Percentiles rank a stretch among this genome's conserved stretches.
phyloP scores from a whole-genome alignment of 2,329 filamentous ascomycete species.

The Fusarium oligoseptatum region DNA sequence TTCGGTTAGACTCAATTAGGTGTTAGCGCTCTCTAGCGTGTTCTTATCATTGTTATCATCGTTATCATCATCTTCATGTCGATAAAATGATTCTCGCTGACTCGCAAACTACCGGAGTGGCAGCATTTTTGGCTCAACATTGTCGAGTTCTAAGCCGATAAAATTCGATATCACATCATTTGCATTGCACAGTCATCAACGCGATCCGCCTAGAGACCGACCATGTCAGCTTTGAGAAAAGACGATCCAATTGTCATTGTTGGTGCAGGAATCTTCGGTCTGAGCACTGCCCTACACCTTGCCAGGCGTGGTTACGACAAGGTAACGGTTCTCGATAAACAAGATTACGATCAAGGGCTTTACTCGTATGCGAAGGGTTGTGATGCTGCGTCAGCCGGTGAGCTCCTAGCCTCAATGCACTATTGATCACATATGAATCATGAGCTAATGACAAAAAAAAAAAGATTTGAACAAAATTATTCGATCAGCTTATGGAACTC shows the following conservation, averaged over 20 bases:
- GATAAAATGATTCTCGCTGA: not conserved
- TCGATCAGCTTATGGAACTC: conserved; percentile 54
- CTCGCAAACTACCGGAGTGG: not conserved
- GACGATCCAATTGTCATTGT: conserved; percentile 26
- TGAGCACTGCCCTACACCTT: conserved; percentile 52
- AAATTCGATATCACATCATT: not conserved
- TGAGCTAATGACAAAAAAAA: not conserved
- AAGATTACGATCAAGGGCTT: conserved; percentile 54
- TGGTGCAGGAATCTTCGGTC: conserved; percentile 47
- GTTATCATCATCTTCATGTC: not conserved
- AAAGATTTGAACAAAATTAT: conserved; percentile 56
- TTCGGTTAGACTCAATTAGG: not conserved
- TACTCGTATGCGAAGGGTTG: conserved; percentile 59
- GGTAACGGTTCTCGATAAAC: conserved; percentile 63
- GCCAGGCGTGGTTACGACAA: conserved; percentile 57
- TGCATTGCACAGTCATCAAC: not conserved
- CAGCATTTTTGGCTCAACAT: not conserved
- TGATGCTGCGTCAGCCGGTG: conserved; percentile 57
- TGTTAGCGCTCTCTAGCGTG: not conserved
- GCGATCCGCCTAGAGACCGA: not conserved
- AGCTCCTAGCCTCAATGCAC: not conserved
- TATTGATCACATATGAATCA: not conserved
- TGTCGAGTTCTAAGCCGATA: not conserved
- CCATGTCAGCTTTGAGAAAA: conserved; percentile 7
- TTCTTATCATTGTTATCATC: not conserved